phyloP scores from a whole-genome alignment of 2,329 filamentous ascomycete genomes.

The Fusarium denticulatum region DNA sequence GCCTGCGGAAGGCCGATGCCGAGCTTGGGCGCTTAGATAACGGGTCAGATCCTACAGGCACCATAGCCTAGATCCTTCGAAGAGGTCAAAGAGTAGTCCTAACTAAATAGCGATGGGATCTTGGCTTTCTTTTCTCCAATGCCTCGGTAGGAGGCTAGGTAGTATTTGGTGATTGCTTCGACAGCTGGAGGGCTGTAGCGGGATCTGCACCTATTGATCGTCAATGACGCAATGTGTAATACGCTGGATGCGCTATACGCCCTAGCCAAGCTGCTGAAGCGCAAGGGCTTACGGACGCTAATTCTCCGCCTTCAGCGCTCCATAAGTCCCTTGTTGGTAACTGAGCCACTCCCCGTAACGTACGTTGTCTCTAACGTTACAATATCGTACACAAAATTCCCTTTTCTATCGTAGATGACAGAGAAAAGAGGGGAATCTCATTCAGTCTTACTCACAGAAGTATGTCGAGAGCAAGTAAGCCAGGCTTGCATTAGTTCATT shows the following conservation, averaged over 20 bases:
- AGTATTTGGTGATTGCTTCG: neutral
- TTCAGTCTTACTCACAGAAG: neutral
- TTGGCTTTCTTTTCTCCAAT: no score
- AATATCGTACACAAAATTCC: neutral
- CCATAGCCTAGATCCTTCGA: neutral
- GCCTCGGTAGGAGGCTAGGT: neutral
- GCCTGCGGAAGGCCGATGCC: neutral
- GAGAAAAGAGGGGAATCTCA: neutral
- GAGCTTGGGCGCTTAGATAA: neutral
- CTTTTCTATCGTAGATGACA: accelerated
- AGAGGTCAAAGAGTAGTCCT: neutral
- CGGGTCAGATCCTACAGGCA: no score
- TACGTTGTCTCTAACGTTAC: neutral
- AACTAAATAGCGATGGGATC: accelerated
- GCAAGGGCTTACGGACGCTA: neutral
- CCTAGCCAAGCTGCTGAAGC: neutral
- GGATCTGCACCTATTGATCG: neutral
- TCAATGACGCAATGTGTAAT: neutral
- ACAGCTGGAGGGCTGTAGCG: neutral
- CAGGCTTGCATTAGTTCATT: neutral
- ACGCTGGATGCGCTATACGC: neutral
- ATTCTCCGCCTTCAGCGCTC: no score
- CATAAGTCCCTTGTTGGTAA: neutral
- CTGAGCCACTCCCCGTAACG: neutral
- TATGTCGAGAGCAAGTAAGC: accelerated